A percentile compares a stretch with the other conserved stretches of the same genome.
Evolutionary conservation across 495 filamentous ascomycete species (phyloP).

Genomic region (Letharia columbiana): DNA sequence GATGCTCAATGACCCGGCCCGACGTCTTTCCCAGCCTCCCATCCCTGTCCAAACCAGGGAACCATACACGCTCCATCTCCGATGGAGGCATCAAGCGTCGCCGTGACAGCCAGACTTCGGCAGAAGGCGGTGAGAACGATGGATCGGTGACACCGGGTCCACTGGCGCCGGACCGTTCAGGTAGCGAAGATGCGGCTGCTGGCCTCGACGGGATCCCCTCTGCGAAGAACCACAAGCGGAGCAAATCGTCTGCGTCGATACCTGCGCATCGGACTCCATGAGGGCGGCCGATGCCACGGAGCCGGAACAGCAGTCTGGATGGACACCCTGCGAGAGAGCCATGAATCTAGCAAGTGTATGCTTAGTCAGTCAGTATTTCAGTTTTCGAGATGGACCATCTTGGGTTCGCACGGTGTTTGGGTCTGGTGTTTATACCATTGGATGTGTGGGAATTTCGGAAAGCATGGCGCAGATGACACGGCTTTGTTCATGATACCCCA

Average conservation of each 20-base stretch:
- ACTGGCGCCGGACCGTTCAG: neutral
- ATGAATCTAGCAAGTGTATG: neutral
- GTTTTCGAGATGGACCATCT: neutral
- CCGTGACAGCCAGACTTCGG: neutral
- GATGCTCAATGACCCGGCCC: neutral
- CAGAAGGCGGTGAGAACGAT: neutral
- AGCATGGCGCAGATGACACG: neutral
- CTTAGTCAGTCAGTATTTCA: neutral
- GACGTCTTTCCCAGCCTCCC: neutral
- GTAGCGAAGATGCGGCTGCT: neutral
- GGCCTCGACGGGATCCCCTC: neutral
- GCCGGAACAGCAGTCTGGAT: neutral
- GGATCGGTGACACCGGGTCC: neutral
- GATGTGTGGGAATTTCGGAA: neutral
- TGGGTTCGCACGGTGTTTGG: neutral
- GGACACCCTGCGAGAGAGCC: neutral
- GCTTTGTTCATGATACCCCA: neutral
- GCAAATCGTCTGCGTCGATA: neutral
- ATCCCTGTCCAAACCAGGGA: neutral
- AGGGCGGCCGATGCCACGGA: neutral
- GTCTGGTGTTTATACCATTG: neutral
- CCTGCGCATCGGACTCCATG: neutral
- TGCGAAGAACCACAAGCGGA: neutral
- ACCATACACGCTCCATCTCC: neutral
- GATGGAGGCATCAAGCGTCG: neutral